Evolutionary conservation across 192 early-diverging fungal genomes (phyloP).

Genomic region (Lunasporangiospora selenospora): DNA sequence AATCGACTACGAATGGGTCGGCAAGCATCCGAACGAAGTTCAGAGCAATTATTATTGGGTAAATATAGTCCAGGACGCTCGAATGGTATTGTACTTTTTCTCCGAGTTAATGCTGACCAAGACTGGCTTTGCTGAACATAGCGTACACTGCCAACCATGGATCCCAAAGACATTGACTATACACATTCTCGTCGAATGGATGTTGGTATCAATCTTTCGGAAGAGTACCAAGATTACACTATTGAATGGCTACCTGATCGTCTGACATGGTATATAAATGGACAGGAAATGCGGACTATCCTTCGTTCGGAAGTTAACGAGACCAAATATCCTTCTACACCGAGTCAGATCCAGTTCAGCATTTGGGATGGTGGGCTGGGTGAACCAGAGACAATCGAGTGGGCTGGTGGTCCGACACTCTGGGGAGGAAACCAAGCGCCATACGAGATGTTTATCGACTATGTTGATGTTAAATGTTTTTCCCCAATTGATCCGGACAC

Average conservation of each 20-base stretch:
- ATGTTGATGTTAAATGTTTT: constrained; percentile 57
- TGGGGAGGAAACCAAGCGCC: constrained; percentile 44
- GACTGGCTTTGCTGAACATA: constrained; percentile 40
- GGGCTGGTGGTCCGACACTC: constrained; percentile 66
- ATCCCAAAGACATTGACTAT: constrained; percentile 49
- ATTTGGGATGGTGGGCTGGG: constrained; percentile 72
- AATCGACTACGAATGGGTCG: constrained; percentile 71
- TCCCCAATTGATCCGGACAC: constrained; percentile 52
- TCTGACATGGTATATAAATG: constrained; percentile 66
- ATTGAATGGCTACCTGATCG: constrained; percentile 62
- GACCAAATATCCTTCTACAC: constrained; percentile 56
- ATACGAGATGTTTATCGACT: constrained; percentile 63
- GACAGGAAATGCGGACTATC: constrained; percentile 53
- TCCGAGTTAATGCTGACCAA: constrained; percentile 50
- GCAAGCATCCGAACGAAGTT: constrained; percentile 53
- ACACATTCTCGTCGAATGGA: constrained; percentile 13
- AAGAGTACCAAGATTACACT: constrained; percentile 59
- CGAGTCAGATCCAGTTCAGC: constrained; percentile 61
- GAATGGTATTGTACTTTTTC: constrained; percentile 63
- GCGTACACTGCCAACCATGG: constrained; percentile 31
- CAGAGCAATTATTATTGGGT: constrained; percentile 47
- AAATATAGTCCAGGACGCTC: constrained; percentile 42
- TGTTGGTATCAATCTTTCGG: constrained; percentile 52
- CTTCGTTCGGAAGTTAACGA: constrained; percentile 54
- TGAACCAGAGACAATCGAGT: constrained; percentile 58